Evolutionary conservation across 768 basidiomycete species (phyloP), one percentile per base, ranked within the genome.

Genomic region (Hortiboletus flavorubellus): DNA sequence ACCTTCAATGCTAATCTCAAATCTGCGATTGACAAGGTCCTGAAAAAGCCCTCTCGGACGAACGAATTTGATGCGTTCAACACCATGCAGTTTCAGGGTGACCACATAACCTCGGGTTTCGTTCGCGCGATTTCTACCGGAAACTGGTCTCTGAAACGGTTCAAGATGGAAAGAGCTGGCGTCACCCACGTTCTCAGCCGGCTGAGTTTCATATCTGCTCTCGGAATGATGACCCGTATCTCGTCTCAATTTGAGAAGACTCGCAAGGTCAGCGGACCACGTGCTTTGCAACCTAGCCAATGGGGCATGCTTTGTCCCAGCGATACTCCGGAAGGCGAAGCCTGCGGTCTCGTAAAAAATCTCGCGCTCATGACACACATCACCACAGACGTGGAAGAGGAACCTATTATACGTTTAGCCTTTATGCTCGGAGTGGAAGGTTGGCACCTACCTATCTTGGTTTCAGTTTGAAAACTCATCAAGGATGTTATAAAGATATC

Each of bases 141-240:
- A 10, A 99, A 99, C 68, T 99, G 97, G 97, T 93, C 92, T 10
- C 77, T 99, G 47, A 98, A 98, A 72, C 91, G 97, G 49, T 98
- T 99, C 82, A 96, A 95, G 77, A 98, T 98, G 91, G 96, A 98
- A 68, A 85, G 97, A 34, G 97, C 97, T 0, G 97, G 97, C 33
- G 93, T 99, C 44, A 99, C 97, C 0, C 97, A 99, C 68, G 97
- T 99, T 59, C 83, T 99, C 26, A 93, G 90, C 65, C 86, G 97
- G 40, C 76, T 99, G 48, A 91, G 89, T 67, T 99, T 96, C 78
- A 97, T 99, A 70, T 91, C 93, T 53, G 97, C 97, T 1, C 79
- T 99, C 15, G 97, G 97, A 15, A 99, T 98, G 97, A 99, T 99
- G 97, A 99, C 97, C 9, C 87, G 97, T 23, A 99, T 99, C 60